These are phyloP conservation scores for Talaromyces sp. DNA, from an alignment of 2,329 filamentous ascomycete genomes.

Conservation along the genomic window DNA sequence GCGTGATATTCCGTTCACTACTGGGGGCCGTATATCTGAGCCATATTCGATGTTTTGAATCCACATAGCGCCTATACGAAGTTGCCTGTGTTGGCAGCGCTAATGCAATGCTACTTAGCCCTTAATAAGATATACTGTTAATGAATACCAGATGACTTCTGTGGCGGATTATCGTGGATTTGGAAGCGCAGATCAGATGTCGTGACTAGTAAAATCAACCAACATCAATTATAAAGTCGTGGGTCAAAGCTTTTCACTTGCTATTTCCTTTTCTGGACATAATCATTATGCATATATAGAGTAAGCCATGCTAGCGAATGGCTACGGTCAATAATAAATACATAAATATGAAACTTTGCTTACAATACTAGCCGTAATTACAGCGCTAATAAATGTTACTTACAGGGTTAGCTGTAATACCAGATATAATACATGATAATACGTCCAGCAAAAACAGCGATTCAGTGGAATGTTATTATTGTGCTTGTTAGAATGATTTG, in stretches of 20 bases:
- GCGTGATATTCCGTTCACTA: no score
- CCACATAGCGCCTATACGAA: background rate
- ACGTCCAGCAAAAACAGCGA: background rate
- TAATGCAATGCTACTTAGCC: background rate
- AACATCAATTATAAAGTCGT: no score
- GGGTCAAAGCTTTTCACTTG: no score
- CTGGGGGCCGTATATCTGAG: no score
- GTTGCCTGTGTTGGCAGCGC: background rate
- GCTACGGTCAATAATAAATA: background rate
- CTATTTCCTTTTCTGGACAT: background rate
- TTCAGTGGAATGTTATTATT: background rate
- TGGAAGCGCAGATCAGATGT: no score
- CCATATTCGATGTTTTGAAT: no score
- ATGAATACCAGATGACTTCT: background rate
- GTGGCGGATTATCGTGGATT: background rate
- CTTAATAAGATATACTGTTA: background rate
- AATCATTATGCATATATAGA: background rate
- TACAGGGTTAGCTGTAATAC: background rate
- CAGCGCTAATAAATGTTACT: background rate
- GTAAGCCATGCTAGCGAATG: background rate
- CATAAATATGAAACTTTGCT: background rate
- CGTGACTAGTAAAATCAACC: no score
- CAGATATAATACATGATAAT: background rate
- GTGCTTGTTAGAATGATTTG: background rate
- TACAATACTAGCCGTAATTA: background rate